A percentile compares a stretch with the other conserved stretches of the same genome.
phyloP scores from a whole-genome alignment of 176 grass and related monocot species.

The Aegilops sharonensis region DNA sequence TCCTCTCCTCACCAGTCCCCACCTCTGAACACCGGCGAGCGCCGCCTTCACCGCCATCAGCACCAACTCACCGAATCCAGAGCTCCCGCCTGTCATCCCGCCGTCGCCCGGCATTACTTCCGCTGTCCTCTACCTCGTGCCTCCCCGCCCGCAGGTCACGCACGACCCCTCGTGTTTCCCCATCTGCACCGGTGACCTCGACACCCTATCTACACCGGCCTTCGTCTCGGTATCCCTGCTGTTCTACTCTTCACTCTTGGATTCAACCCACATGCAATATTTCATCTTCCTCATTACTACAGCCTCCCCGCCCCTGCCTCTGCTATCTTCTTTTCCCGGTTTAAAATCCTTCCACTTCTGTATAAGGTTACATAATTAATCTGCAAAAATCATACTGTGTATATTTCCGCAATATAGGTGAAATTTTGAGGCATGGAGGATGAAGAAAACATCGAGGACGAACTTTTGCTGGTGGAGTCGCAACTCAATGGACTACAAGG shows the following conservation, averaged over 20 bases:
- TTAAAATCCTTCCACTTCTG: not conserved
- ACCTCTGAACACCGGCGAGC: constrained; percentile 9
- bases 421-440: constrained; percentile 33
- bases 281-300: not conserved
- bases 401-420: not conserved
- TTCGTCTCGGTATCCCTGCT: not conserved
- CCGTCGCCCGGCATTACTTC: not conserved
- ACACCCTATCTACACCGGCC: not conserved
- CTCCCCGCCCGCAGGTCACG: not conserved
- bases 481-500: constrained; percentile 88
- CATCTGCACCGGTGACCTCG: not conserved
- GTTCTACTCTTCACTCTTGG: not conserved
- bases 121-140: not conserved
- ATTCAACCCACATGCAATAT: not conserved
- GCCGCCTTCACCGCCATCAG: constrained; percentile 6
- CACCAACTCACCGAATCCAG: not conserved
- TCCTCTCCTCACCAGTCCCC: not conserved
- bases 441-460: constrained; percentile 46
- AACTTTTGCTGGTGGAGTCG: constrained; percentile 64
- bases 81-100: not conserved
- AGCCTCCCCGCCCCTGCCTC: not conserved
- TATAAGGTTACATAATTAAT: not conserved
- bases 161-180: constrained; percentile 10
- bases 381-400: not conserved
- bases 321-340: not conserved